Percentiles rank a stretch among this genome's conserved stretches.
Conservation (phyloP, 208 protist species). For the Trypanosoma caninum region DNA sequence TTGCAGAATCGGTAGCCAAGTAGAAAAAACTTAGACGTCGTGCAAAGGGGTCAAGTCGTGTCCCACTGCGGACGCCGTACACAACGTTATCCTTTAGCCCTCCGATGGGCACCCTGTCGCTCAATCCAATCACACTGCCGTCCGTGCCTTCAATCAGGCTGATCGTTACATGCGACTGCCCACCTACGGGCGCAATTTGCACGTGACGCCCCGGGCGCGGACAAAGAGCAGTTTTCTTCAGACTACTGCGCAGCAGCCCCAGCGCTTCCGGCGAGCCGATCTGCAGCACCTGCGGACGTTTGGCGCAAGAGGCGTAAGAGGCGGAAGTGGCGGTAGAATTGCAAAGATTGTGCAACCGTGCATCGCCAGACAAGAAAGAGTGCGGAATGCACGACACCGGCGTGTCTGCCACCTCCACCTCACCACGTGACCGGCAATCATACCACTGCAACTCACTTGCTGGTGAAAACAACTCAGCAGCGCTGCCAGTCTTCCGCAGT, state of each 20-base stretch:
- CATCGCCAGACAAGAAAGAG: no score
- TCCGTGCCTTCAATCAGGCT: constrained; percentile 6
- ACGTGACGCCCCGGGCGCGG: neutral
- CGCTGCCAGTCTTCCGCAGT: no score
- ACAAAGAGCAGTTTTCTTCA: neutral
- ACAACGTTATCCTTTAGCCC: constrained; percentile 12
- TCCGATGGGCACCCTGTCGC: neutral
- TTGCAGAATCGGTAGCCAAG: neutral
- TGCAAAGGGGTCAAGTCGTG: no score
- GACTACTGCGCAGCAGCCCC: neutral
- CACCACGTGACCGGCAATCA: no score
- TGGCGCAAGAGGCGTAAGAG: neutral
- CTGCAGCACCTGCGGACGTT: neutral
- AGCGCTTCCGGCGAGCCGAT: constrained; percentile 16
- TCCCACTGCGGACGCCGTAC: neutral
- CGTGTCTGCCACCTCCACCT: no score
- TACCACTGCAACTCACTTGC: no score
- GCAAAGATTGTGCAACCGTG: no score
- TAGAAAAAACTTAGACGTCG: no score
- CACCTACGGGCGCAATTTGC: neutral
- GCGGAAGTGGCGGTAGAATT: no score
- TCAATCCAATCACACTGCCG: constrained; percentile 11
- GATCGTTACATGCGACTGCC: neutral
- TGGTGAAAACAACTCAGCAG: no score
- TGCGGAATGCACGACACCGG: no score